Conservation (phyloP, 495 filamentous ascomycete genomes). For the Penicillium lagena region DNA sequence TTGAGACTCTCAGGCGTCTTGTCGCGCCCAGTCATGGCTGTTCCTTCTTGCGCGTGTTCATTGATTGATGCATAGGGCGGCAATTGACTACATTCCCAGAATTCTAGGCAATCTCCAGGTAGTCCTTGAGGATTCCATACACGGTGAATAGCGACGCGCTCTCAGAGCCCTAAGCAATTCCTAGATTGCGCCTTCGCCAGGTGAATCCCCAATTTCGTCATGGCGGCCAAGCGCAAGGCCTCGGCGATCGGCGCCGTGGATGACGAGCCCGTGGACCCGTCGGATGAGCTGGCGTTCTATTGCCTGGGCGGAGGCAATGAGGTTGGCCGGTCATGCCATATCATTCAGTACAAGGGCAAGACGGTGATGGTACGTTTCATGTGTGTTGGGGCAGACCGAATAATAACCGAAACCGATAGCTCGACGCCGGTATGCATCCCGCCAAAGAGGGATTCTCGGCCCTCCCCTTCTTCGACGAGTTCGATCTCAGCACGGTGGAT, state of each 20-base stretch:
- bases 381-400: neutral
- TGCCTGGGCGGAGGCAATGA: slow-evolving; percentile 94
- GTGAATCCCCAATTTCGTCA: slow-evolving; percentile 17
- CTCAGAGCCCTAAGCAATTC: neutral
- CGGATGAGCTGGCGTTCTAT: slow-evolving; percentile 88
- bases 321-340: slow-evolving; percentile 94
- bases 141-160: neutral
- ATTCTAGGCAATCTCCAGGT: too few species aligned
- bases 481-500: slow-evolving; percentile 94
- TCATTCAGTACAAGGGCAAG: slow-evolving; percentile 97
- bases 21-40: too few species aligned
- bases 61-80: too few species aligned
- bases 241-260: slow-evolving; percentile 54
- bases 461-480: slow-evolving; percentile 96
- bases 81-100: too few species aligned
- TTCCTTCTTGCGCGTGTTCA: too few species aligned
- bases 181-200: neutral
- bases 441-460: slow-evolving; percentile 94
- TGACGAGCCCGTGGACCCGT: slow-evolving; percentile 67
- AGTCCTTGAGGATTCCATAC: neutral
- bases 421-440: slow-evolving; percentile 94
- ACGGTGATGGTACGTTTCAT: slow-evolving; percentile 79
- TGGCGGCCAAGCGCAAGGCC: slow-evolving; percentile 74
- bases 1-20: too few species aligned
- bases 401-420: slow-evolving; percentile 43